Base-by-base conservation (phyloP, 2,329 filamentous ascomycete species). In the Emergomyces pasteurianus region DNA sequence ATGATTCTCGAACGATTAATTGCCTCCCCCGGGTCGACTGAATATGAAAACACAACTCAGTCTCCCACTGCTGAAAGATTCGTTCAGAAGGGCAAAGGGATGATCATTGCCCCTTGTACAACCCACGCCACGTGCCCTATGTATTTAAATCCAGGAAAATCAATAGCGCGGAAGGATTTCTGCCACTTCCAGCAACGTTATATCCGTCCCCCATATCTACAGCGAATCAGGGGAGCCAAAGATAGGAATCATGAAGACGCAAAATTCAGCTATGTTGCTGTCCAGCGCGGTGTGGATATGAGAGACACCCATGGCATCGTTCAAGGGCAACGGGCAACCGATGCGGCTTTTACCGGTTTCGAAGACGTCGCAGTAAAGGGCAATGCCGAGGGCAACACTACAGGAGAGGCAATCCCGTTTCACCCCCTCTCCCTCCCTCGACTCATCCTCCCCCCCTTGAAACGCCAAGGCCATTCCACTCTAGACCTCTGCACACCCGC, bases 181-280 rank as follows among this genome's bases (percentile, higher is more conserved):
- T 99, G 94, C 74, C 89, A 88, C 73, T 97, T 99, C 73, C 83
- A 81, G 64, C 94, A 99, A 75, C 85, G 94, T 54, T 97, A 90
- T 71, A 87, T 91, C 58, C 85, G 92, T 0, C 94, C 94, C 0
- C 77, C 80, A 0, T 96, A 92, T 73, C 80, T 96, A 60, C 90
- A 95, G 71, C 82, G 82, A 54, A 81, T 97, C 54, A 77, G 95
- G 23, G 85, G 83, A 28, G 78, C 78, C 7, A 80, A 75, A 63
- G 82, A 86, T 67, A 83, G 83, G 64, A 96, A 95, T 71, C 89
- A 95, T 70, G 92, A 96, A 71, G 91, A 97, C 69, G 82, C 96
- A 16, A 83, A 90, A 67, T 99, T 92, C 75, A 95, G 89, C 71
- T 99, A 96, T 72, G 71, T 99, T 16, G 88, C 88, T 3, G 82